A percentile compares a stretch with the other conserved stretches of the same genome.
Evolutionary conservation across 305 asterid genomes (phyloP).

Genomic region (Ruellia speciosa): DNA sequence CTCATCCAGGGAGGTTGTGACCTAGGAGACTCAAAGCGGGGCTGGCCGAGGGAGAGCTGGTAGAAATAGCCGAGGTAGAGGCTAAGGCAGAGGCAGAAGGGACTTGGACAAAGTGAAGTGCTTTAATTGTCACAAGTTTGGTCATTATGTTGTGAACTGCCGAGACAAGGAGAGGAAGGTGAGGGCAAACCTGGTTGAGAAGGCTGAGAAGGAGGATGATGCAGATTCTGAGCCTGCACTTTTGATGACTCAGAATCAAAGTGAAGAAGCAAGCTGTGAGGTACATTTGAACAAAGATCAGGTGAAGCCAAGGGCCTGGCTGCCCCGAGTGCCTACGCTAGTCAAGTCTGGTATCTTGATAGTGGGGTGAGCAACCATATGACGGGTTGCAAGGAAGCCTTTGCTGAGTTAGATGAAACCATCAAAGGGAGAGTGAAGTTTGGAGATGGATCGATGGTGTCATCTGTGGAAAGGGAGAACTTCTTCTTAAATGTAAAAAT

Average conservation of each 20-base stretch:
- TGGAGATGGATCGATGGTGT: too few relatives aligned
- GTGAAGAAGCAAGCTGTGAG: too few relatives aligned
- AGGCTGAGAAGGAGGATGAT: too few relatives aligned
- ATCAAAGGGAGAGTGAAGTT: neutral
- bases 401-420: neutral
- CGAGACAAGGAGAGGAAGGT: neutral
- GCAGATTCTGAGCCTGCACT: neutral
- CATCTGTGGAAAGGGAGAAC: too few relatives aligned
- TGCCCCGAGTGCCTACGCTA: neutral
- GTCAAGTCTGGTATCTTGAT: neutral
- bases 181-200: neutral
- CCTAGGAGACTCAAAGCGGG: too few relatives aligned
- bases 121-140: neutral
- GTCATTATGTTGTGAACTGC: neutral
- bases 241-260: neutral
- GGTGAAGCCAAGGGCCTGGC: too few relatives aligned
- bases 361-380: slow-evolving; percentile 1
- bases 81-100: too few relatives aligned
- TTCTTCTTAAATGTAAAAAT: too few relatives aligned
- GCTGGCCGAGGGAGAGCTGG: too few relatives aligned
- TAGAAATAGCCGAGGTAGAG: too few relatives aligned
- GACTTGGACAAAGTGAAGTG: neutral
- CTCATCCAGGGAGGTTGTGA: too few relatives aligned
- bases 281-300: neutral
- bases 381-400: neutral